Evolutionary conservation across 305 asterid species (phyloP), one percentile per base, ranked within the genome.

Genomic region (Fraxinus latifolia): DNA sequence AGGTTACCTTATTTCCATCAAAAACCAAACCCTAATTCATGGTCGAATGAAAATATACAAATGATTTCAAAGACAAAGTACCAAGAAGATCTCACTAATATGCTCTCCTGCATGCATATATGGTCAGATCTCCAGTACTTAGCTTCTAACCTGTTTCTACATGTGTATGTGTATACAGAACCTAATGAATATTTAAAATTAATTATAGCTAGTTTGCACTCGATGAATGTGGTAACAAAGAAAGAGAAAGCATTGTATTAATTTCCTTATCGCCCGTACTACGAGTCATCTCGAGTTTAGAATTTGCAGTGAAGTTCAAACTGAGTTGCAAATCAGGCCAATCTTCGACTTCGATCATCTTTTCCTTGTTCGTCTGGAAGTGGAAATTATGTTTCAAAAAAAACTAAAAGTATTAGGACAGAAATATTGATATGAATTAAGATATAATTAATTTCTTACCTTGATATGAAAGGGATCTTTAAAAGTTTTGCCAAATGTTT

Each of bases 221-320:
- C n/a, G 87, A 78, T 65, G 91, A 86, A 72, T 84, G 83, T 12
- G 91, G 86, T 31, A 85, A 80, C 74, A 93, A 76, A 11, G 94
- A 90, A 32, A 94, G 96, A 60, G 98, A 95, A 81, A 95, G 97
- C 92, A 87, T 87, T 3, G 98, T 95, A 91, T 89, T 90, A 12
- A 92, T 89, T 58, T 89, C 92, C 12, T 91, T 79, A 67, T 78
- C 92, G 12, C 78, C 89, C 75, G 80, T 84, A n/a, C 77, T 83
- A 78, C 84, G 80, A 37, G 73, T 77, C 78, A 82, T 84, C 14
- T 87, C 86, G 21, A 77, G 8, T n/a, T 76, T 82, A 62, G 83
- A 82, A 19, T 80, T 82, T 68, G 72, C 79, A 58, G 88, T 77
- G 39, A 84, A 85, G 86, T 92, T 89, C 81, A 92, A 87, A 70